These are phyloP conservation scores for Ceratocystis lukuohia DNA, from an alignment of 2,329 filamentous ascomycete species.

Conservation along the genomic window DNA sequence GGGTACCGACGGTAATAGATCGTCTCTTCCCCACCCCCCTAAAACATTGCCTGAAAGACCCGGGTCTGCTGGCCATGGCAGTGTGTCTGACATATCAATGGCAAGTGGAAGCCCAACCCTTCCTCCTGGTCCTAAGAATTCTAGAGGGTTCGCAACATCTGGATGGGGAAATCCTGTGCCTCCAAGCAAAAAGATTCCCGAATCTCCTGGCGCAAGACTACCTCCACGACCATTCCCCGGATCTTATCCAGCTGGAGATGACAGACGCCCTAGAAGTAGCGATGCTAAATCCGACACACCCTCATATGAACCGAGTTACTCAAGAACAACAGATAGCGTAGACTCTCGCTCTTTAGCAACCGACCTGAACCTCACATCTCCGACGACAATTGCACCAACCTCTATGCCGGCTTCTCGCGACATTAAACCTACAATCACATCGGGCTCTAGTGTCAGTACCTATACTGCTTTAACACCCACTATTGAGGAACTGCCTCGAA, in stretches of 20 bases:
- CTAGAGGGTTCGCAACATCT: slow-evolving; percentile 1
- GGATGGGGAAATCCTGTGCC: slow-evolving; percentile 42
- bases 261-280: slow-evolving; percentile 39
- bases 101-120: slow-evolving; percentile 26
- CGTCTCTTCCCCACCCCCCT: slow-evolving; percentile 17
- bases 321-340: neutral
- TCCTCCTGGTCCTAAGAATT: slow-evolving; percentile 21
- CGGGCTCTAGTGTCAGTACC: neutral
- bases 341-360: neutral
- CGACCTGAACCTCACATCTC: slow-evolving; percentile 6
- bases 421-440: slow-evolving; percentile 1
- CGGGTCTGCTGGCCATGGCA: slow-evolving; percentile 30
- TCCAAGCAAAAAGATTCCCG: slow-evolving; percentile 34
- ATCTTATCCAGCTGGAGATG: slow-evolving; percentile 27
- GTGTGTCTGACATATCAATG: slow-evolving; percentile 18
- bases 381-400: slow-evolving; percentile 5
- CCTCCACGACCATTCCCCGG: slow-evolving; percentile 15
- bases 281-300: slow-evolving; percentile 33
- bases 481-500: slow-evolving; percentile 20
- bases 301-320: neutral
- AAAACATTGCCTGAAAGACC: slow-evolving; percentile 35
- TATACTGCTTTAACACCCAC: neutral
- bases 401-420: neutral
- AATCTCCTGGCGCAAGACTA: slow-evolving; percentile 39
- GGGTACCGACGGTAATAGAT: slow-evolving; percentile 32